These are phyloP conservation scores for Suhomyces taliae DNA, from an alignment of 1,139 yeast genomes.

Conservation along the genomic window DNA sequence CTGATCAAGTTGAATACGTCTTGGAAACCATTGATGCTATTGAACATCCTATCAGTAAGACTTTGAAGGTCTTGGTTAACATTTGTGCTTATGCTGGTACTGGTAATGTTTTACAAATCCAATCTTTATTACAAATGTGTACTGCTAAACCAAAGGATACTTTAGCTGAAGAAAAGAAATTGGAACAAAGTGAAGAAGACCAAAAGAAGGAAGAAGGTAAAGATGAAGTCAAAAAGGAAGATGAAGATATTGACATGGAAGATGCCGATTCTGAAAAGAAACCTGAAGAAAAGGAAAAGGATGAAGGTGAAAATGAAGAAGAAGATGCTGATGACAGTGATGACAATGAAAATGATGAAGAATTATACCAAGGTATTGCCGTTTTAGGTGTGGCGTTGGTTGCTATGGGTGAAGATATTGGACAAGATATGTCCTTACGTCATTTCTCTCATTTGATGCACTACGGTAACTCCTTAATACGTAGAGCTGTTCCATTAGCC, in stretches of 20 bases:
- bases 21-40: constrained; percentile 93
- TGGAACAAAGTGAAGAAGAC: constrained; percentile 41
- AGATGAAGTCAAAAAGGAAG: constrained; percentile 15
- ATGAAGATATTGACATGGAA: constrained; percentile 25
- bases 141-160: constrained; percentile 55
- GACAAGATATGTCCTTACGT: constrained; percentile 95
- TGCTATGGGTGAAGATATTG: constrained; percentile 98
- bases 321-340: constrained; percentile 28
- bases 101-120: constrained; percentile 95
- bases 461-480: constrained; percentile 88
- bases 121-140: constrained; percentile 84
- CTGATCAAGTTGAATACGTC: constrained; percentile 93
- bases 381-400: constrained; percentile 92
- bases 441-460: constrained; percentile 98
- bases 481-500: constrained; percentile 95
- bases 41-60: constrained; percentile 90
- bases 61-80: constrained; percentile 85
- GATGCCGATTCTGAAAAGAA: constrained; percentile 30
- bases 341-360: constrained; percentile 51
- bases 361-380: constrained; percentile 81
- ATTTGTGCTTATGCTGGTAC: constrained; percentile 97
- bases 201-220: constrained; percentile 17
- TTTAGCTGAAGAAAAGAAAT: constrained; percentile 34
- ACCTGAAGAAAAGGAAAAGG: constrained; percentile 23
- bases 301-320: constrained; percentile 27